These are phyloP conservation scores for Hypoxylon sp. DNA, from an alignment of 2,329 filamentous ascomycete genomes.

Conservation along the genomic window DNA sequence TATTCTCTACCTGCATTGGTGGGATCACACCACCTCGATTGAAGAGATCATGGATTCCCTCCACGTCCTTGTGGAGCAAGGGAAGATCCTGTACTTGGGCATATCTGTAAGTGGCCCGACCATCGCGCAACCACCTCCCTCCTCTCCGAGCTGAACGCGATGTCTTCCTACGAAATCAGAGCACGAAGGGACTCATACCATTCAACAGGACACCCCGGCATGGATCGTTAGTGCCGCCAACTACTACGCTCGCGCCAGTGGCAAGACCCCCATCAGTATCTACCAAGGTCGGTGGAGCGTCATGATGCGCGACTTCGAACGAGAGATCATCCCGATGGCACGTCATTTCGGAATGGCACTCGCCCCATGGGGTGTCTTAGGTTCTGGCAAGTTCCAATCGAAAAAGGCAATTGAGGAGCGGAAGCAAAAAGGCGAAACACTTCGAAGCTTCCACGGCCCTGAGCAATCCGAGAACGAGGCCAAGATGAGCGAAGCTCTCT, in stretches of 20 bases:
- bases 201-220: conserved; percentile 55
- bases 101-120: conserved; percentile 44
- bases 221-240: conserved; percentile 60
- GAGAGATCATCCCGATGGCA: conserved; percentile 61
- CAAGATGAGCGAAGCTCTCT: conserved; percentile 70
- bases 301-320: conserved; percentile 56
- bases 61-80: conserved; percentile 59
- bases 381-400: conserved; percentile 63
- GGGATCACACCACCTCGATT: conserved; percentile 61
- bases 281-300: conserved; percentile 60
- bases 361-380: conserved; percentile 71
- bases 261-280: conserved; percentile 57
- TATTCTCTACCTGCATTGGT: conserved; percentile 62
- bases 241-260: conserved; percentile 56
- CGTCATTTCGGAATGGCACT: conserved; percentile 65
- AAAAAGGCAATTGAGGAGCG: conserved; percentile 54
- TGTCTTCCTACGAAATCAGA: neutral
- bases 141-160: neutral
- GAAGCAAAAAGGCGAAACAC: conserved; percentile 57
- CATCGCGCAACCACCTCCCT: neutral
- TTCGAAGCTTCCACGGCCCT: conserved; percentile 43
- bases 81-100: conserved; percentile 61
- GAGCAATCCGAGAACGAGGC: conserved; percentile 63
- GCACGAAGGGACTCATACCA: neutral
- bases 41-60: conserved; percentile 61